A percentile compares a stretch with the other conserved stretches of the same genome.
Evolutionary conservation across 1,284 basidiomycete genomes (phyloP).

Genomic region (Puccinia novopanici): DNA sequence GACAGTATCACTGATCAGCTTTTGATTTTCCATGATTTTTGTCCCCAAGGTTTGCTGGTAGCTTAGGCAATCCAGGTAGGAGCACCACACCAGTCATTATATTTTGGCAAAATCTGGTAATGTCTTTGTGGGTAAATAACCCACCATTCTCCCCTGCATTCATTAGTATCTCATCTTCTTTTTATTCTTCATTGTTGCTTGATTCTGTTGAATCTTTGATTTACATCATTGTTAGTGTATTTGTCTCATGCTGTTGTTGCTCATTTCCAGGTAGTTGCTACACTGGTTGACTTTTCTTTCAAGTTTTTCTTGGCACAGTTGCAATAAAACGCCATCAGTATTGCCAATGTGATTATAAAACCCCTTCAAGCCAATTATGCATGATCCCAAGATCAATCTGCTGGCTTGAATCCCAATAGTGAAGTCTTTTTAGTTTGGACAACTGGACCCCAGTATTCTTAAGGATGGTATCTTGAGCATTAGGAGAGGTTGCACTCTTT

Average conservation of each 20-base stretch:
- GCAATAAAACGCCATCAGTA: background rate
- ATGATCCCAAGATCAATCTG: slow-evolving; percentile 5
- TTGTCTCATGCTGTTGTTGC: background rate
- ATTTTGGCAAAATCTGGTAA: background rate
- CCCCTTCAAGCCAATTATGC: slow-evolving; percentile 27
- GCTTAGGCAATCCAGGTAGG: background rate
- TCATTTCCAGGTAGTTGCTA: background rate
- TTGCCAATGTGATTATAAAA: background rate
- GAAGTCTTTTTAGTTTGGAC: slow-evolving; percentile 12
- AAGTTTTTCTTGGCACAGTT: background rate
- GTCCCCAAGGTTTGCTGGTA: slow-evolving; percentile 16
- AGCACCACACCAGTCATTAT: background rate
- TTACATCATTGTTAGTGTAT: background rate
- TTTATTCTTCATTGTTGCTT: background rate
- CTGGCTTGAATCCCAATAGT: background rate
- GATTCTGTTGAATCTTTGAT: background rate
- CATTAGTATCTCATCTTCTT: background rate
- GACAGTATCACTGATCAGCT: background rate
- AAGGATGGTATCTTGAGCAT: background rate
- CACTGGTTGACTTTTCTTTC: background rate
- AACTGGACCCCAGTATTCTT: slow-evolving; percentile 2
- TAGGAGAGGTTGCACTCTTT: background rate
- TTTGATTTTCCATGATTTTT: slow-evolving; percentile 15
- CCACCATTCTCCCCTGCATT: background rate
- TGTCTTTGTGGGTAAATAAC: slow-evolving; percentile 1